phyloP scores from a whole-genome alignment of 2,329 filamentous ascomycete genomes.

The Orbilia brochopaga region DNA sequence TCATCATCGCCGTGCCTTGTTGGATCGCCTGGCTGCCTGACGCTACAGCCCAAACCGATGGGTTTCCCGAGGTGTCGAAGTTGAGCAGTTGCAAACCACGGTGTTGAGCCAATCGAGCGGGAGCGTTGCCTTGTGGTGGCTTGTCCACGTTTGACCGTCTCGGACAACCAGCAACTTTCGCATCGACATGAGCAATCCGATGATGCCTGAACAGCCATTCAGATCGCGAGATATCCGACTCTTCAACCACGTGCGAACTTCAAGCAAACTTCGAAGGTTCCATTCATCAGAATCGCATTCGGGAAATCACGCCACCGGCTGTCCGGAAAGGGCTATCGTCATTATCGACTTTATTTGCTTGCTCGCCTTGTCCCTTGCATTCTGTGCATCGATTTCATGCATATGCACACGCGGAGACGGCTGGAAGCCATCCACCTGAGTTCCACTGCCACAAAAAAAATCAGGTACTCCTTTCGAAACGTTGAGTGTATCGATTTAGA shows the following conservation, averaged over 20 bases:
- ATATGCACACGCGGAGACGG: constrained; percentile 15
- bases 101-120: not conserved
- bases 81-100: not conserved
- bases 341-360: constrained; percentile 4
- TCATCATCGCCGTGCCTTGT: not conserved
- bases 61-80: not conserved
- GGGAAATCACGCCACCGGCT: constrained; percentile 5
- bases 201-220: constrained; percentile 2
- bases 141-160: not conserved
- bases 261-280: not conserved
- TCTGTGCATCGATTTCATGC: constrained; percentile 1
- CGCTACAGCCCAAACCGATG: not conserved
- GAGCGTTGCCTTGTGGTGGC: not conserved
- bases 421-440: constrained; percentile 12
- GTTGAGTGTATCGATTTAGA: constrained; percentile 36
- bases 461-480: constrained; percentile 45
- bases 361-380: constrained; percentile 2
- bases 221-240: not conserved
- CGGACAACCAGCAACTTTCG: not conserved
- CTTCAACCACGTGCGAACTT: not conserved
- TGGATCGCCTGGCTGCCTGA: not conserved
- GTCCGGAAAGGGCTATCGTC: not conserved
- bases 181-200: constrained; percentile 4
- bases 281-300: not conserved
- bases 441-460: constrained; percentile 34